Conservation (phyloP, 768 basidiomycete species). For the Mycena olivaceomarginata region DNA sequence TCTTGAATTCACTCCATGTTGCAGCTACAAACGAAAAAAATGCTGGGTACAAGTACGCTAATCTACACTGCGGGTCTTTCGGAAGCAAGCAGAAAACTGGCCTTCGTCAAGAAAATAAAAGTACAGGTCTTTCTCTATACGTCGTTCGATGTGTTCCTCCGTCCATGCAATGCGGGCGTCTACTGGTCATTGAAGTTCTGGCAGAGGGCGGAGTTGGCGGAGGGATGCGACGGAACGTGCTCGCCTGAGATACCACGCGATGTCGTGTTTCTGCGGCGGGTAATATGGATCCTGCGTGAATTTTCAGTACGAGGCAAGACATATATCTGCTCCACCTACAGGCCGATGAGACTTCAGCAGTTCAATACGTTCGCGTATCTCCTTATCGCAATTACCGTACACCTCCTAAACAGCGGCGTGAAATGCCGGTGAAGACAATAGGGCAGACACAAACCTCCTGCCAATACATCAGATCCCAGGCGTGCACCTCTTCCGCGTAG, state of each 20-base stretch:
- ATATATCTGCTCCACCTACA: constrained; percentile 48
- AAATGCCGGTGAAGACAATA: not conserved
- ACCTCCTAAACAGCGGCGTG: constrained; percentile 50
- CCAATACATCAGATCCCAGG: constrained; percentile 58
- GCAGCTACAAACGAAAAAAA: constrained; percentile 20
- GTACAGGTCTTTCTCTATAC: constrained; percentile 1
- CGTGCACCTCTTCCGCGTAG: constrained; percentile 60
- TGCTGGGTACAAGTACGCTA: constrained; percentile 16
- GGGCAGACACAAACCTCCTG: constrained; percentile 49
- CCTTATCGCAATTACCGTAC: constrained; percentile 53
- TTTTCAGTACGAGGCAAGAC: not conserved
- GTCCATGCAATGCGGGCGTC: constrained; percentile 8
- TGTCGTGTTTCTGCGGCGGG: constrained; percentile 58
- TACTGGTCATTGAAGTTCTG: constrained; percentile 33
- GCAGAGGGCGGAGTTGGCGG: constrained; percentile 57
- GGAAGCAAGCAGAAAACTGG: constrained; percentile 19
- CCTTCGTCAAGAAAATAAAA: constrained; percentile 6
- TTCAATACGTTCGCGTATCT: constrained; percentile 54
- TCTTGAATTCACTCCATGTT: not conserved
- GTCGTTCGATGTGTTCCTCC: constrained; percentile 1
- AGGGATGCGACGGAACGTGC: constrained; percentile 60
- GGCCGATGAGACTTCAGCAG: constrained; percentile 52
- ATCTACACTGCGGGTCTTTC: constrained; percentile 1
- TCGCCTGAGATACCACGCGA: constrained; percentile 63
- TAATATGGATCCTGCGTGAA: constrained; percentile 59